Conservation (phyloP, 2,329 filamentous ascomycete species). For the Aspergillus tubingensis region DNA sequence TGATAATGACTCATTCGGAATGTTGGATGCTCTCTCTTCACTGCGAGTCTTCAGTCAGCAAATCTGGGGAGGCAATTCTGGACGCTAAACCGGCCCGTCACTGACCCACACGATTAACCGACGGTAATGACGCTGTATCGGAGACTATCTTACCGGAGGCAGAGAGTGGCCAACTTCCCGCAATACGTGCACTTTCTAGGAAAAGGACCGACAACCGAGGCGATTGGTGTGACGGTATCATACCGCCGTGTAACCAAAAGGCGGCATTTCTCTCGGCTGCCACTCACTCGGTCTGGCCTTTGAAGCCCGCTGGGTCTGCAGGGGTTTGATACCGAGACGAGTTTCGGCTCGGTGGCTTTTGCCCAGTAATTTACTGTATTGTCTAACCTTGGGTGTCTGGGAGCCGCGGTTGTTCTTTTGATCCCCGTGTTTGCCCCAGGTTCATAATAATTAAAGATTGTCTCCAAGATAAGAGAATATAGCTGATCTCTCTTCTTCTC, state of each 20-base stretch:
- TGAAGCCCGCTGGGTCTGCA: constrained; percentile 2
- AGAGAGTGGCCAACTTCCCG: neutral
- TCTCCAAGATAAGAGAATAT: neutral
- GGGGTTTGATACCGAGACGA: neutral
- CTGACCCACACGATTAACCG: neutral
- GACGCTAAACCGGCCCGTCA: neutral
- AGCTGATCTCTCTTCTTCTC: neutral
- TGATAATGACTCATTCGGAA: too few relatives aligned
- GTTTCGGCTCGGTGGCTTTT: constrained; percentile 12
- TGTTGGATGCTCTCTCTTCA: too few relatives aligned
- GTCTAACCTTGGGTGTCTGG: constrained; percentile 11
- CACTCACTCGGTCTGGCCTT: neutral
- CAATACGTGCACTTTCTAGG: neutral
- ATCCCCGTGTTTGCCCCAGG: constrained; percentile 8
- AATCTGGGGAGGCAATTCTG: neutral
- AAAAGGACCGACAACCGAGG: constrained; percentile 27
- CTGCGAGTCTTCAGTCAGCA: too few relatives aligned
- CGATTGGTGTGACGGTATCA: constrained; percentile 26
- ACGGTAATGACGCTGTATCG: neutral
- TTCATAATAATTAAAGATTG: constrained; percentile 6
- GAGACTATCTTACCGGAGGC: neutral
- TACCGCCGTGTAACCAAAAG: constrained; percentile 20
- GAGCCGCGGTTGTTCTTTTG: constrained; percentile 18
- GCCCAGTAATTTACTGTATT: constrained; percentile 2
- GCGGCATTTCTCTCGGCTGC: constrained; percentile 32